These are phyloP conservation scores for Amaranthus palmeri DNA, from an alignment of 148 eudicot genomes.

Conservation along the genomic window DNA sequence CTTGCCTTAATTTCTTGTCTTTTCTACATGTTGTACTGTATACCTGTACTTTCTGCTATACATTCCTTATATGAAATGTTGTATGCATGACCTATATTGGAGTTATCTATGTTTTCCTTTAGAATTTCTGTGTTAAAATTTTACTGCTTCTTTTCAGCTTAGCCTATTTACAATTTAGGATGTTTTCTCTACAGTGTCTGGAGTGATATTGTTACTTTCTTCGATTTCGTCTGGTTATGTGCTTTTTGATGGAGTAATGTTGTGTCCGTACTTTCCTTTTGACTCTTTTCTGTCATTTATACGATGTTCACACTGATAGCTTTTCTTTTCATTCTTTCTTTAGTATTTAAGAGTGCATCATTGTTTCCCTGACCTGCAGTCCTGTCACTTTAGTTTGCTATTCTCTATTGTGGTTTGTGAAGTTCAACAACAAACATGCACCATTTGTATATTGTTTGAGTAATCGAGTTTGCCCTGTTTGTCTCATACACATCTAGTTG, in stretches of 20 bases:
- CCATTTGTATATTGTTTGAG: not conserved
- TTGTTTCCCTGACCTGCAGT: not conserved
- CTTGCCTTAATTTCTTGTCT: not conserved
- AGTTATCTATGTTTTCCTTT: not conserved
- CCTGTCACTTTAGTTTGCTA: not conserved
- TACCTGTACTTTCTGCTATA: not conserved
- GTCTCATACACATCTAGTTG: not conserved
- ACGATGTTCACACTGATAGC: not conserved
- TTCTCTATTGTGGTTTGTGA: not conserved
- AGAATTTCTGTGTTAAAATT: not conserved
- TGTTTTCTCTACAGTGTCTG: not conserved
- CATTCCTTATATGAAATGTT: not conserved
- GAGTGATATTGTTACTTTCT: not conserved
- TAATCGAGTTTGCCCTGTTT: not conserved
- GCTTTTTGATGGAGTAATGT: not conserved
- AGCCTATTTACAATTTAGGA: not conserved
- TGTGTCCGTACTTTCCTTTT: not conserved
- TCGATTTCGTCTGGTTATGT: not conserved
- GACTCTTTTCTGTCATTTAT: not conserved
- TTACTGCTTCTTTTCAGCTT: not conserved
- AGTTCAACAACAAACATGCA: not conserved
- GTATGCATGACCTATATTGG: not conserved
- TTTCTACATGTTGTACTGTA: too few relatives aligned
- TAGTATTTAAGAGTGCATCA: not conserved
- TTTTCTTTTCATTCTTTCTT: not conserved